Conservation (phyloP, 257 asterid genomes). For the Misopates orontium region DNA sequence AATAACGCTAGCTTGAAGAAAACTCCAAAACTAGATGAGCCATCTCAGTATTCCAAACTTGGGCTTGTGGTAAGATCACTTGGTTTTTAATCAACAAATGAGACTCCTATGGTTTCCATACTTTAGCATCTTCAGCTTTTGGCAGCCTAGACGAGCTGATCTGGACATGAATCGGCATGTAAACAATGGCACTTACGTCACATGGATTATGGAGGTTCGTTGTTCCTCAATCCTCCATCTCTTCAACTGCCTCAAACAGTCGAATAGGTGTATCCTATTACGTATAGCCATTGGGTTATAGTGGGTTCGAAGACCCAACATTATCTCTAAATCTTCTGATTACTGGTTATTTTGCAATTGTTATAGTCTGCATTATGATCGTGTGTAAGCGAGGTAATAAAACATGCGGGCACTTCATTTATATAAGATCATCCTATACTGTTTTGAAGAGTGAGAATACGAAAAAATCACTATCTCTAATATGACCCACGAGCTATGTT, state of each 20-base stretch:
- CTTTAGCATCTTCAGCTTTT: background rate
- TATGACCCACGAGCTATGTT: too few relatives aligned
- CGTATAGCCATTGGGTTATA: too few relatives aligned
- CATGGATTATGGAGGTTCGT: constrained; percentile 63
- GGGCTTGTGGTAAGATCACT: constrained; percentile 56
- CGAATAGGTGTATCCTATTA: background rate
- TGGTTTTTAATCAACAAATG: constrained; percentile 9
- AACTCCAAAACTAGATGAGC: constrained; percentile 58
- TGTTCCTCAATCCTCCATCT: background rate
- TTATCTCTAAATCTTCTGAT: background rate
- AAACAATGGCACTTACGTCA: constrained; percentile 59
- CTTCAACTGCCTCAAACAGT: background rate
- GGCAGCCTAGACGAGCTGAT: constrained; percentile 66
- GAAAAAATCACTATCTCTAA: too few relatives aligned
- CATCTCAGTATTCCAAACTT: constrained; percentile 40
- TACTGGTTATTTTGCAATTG: background rate
- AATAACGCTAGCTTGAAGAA: constrained; percentile 61
- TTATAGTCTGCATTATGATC: background rate
- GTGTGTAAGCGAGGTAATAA: too few relatives aligned
- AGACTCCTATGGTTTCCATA: background rate
- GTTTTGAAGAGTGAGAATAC: too few relatives aligned
- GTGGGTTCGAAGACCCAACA: too few relatives aligned
- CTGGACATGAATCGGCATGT: constrained; percentile 70
- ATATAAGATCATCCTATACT: too few relatives aligned
- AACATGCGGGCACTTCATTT: too few relatives aligned